A percentile compares a stretch with the other conserved stretches of the same genome.
Conservation (phyloP, 495 filamentous ascomycete species). For the Daldinia grandis region DNA sequence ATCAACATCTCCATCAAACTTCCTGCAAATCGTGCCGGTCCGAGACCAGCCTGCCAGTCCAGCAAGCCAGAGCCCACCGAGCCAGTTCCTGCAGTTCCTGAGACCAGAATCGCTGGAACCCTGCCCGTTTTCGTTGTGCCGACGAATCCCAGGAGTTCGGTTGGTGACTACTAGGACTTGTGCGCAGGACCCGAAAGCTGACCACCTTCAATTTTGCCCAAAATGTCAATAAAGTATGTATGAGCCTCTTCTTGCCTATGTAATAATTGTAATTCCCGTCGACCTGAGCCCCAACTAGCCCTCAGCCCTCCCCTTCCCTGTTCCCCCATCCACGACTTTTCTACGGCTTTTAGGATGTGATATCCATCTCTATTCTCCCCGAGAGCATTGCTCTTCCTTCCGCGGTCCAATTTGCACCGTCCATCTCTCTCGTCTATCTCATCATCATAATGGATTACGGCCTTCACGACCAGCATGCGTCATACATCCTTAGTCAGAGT, state of each 20-base stretch:
- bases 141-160: conserved; percentile 49
- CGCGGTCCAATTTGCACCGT: conserved; percentile 17
- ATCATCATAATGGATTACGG: conserved; percentile 54
- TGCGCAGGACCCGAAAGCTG: conserved; percentile 51
- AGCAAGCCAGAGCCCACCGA: conserved; percentile 31
- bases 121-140: conserved; percentile 44
- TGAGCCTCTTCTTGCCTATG: conserved; percentile 32
- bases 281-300: conserved; percentile 22
- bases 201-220: conserved; percentile 53
- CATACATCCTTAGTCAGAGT: conserved; percentile 47
- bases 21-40: conserved; percentile 48
- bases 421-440: background rate
- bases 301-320: conserved; percentile 24
- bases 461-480: conserved; percentile 57
- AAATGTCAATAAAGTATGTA: conserved; percentile 77
- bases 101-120: conserved; percentile 42
- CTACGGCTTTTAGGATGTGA: conserved; percentile 43
- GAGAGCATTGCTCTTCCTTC: conserved; percentile 42
- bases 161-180: conserved; percentile 41
- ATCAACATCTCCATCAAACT: conserved; percentile 45
- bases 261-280: conserved; percentile 26
- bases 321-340: conserved; percentile 38
- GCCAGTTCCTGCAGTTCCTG: conserved; percentile 36
- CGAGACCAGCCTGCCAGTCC: conserved; percentile 19
- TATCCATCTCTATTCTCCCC: conserved; percentile 37